These are phyloP conservation scores for Gloeostereum incarnatum DNA, from an alignment of 768 basidiomycete genomes.

Conservation along the genomic window DNA sequence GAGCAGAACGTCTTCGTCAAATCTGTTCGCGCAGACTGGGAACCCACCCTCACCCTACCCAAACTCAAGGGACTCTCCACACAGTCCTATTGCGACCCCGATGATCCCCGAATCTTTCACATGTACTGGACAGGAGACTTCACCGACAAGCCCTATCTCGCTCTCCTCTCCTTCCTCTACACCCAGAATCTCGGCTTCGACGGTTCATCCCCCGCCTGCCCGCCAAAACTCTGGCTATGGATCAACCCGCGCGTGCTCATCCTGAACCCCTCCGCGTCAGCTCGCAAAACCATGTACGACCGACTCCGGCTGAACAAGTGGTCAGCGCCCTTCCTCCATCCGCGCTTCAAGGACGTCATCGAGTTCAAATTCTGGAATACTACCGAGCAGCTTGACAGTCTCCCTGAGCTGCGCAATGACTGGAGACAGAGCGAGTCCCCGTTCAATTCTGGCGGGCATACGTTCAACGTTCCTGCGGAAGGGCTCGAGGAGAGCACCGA, in stretches of 20 bases:
- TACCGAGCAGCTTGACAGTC: slow-evolving; percentile 61
- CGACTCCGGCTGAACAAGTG: slow-evolving; percentile 51
- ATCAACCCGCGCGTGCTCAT: slow-evolving; percentile 57
- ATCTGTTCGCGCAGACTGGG: slow-evolving; percentile 53
- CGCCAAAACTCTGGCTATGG: slow-evolving; percentile 70
- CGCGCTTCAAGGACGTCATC: slow-evolving; percentile 53
- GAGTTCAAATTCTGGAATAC: slow-evolving; percentile 75
- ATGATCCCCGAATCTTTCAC: slow-evolving; percentile 82
- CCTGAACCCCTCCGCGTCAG: slow-evolving; percentile 39
- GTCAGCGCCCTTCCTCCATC: slow-evolving; percentile 63
- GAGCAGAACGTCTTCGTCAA: slow-evolving; percentile 42
- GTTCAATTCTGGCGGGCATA: slow-evolving; percentile 56
- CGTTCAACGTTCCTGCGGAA: slow-evolving; percentile 32
- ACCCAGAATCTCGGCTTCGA: slow-evolving; percentile 57
- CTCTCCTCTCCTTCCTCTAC: slow-evolving; percentile 61
- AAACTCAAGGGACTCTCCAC: slow-evolving; percentile 32
- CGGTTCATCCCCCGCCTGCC: slow-evolving; percentile 22
- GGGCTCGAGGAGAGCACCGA: slow-evolving; percentile 7
- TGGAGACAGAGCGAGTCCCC: slow-evolving; percentile 49
- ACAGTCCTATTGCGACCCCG: slow-evolving; percentile 51
- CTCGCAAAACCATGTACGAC: slow-evolving; percentile 43
- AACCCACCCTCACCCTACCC: slow-evolving; percentile 39
- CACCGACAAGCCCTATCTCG: slow-evolving; percentile 70
- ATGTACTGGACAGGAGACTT: slow-evolving; percentile 79
- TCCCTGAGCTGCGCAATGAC: slow-evolving; percentile 54